Evolutionary conservation across 768 basidiomycete species (phyloP).

Genomic region (Punctularia strigosozonata): DNA sequence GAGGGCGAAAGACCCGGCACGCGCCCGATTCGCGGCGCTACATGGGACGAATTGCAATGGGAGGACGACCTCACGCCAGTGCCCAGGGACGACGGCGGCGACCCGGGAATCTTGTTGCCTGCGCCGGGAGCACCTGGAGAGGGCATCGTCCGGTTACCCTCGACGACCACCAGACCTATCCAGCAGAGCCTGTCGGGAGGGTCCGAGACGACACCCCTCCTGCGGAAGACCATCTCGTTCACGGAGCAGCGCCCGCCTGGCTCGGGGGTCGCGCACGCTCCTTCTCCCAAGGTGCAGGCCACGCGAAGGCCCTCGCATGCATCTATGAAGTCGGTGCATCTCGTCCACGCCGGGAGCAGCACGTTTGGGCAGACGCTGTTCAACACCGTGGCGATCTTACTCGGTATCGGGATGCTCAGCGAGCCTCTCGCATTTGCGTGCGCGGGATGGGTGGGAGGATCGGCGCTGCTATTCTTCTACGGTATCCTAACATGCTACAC

Average conservation of each 20-base stretch:
- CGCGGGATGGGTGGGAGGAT: conserved; percentile 80
- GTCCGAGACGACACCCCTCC: conserved; percentile 29
- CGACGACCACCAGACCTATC: too few species aligned
- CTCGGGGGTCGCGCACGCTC: too few species aligned
- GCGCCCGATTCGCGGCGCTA: too few species aligned
- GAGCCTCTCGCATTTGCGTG: conserved; percentile 88
- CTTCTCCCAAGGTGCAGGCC: conserved; percentile 10
- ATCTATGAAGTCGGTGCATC: conserved; percentile 21
- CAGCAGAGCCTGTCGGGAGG: too few species aligned
- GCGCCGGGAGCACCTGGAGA: too few species aligned
- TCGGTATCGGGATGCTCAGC: conserved; percentile 84
- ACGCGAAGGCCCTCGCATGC: conserved; percentile 7
- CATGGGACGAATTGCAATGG: conserved; percentile 5
- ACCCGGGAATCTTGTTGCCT: too few species aligned
- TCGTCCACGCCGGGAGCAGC: conserved; percentile 19
- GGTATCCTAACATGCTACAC: conserved; percentile 82
- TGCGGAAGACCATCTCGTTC: conserved; percentile 27
- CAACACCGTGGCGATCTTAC: conserved; percentile 75
- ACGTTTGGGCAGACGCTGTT: conserved; percentile 43
- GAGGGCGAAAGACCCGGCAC: conserved; percentile 4
- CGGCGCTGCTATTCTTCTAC: conserved; percentile 60
- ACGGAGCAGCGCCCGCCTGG: conserved; percentile 14
- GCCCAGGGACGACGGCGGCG: too few species aligned
- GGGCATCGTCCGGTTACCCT: too few species aligned
- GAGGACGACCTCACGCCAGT: too few species aligned